phyloP scores from a whole-genome alignment of 164 flowering plant species.

The Stephania japonica region DNA sequence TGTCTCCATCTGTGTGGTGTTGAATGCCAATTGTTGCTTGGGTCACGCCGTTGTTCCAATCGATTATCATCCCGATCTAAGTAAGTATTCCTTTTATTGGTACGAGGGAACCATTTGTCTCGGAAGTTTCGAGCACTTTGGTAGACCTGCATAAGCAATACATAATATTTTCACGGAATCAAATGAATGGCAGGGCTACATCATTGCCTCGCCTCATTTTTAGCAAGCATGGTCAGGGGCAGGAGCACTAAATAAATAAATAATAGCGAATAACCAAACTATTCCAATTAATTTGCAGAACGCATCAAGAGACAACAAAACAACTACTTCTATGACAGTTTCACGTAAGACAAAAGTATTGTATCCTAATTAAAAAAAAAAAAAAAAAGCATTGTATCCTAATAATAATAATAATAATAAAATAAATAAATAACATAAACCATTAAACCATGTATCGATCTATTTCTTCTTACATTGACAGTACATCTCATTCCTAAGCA shows the following conservation, averaged over 20 bases:
- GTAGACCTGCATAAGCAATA: conserved; percentile 52
- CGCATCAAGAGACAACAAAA: neutral
- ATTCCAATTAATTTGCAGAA: neutral
- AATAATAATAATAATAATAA: no score
- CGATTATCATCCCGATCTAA: conserved; percentile 42
- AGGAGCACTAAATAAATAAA: neutral
- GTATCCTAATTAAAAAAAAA: neutral
- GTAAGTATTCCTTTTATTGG: conserved; percentile 30
- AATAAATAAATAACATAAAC: no score
- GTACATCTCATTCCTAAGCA: neutral
- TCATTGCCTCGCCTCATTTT: neutral
- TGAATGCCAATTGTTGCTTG: conserved; percentile 25
- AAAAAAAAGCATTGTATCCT: no score
- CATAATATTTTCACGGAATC: neutral
- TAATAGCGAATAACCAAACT: neutral
- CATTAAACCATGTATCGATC: neutral
- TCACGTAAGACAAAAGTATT: neutral
- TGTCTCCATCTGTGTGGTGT: conserved; percentile 28
- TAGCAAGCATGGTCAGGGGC: neutral
- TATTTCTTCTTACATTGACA: neutral
- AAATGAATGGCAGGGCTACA: neutral
- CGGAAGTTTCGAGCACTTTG: conserved; percentile 77
- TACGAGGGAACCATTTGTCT: conserved; percentile 66
- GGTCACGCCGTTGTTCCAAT: conserved; percentile 31
- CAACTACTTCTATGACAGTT: neutral